Evolutionary conservation across 1,284 basidiomycete genomes (phyloP).

Genomic region (Somion occarium): DNA sequence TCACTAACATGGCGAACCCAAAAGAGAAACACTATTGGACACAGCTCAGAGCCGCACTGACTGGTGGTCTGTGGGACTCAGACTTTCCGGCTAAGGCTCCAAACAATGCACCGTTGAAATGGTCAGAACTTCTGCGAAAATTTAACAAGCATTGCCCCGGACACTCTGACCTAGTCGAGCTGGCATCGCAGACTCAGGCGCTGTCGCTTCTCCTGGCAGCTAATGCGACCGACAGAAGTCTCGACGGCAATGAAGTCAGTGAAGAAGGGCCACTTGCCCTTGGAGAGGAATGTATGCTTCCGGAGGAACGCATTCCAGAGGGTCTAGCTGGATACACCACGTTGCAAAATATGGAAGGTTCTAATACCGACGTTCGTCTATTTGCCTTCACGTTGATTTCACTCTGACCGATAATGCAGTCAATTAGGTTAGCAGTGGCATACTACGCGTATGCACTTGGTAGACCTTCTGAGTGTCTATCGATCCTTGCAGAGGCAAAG

Average conservation of each 20-base stretch:
- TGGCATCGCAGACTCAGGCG: conserved; percentile 62
- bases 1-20: conserved; percentile 38
- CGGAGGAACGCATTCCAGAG: conserved; percentile 50
- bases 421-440: conserved; percentile 58
- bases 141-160: conserved; percentile 82
- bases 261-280: conserved; percentile 39
- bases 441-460: conserved; percentile 77
- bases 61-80: conserved; percentile 65
- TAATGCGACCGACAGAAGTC: conserved; percentile 28
- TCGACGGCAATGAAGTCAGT: conserved; percentile 39
- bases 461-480: conserved; percentile 57
- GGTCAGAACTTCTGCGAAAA: conserved; percentile 81
- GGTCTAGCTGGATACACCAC: conserved; percentile 44
- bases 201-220: conserved; percentile 56
- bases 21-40: conserved; percentile 74
- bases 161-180: conserved; percentile 53
- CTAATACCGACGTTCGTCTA: conserved; percentile 56
- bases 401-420: conserved; percentile 32
- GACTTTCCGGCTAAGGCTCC: conserved; percentile 56
- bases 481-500: conserved; percentile 50
- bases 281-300: conserved; percentile 51
- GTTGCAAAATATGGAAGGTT: conserved; percentile 45
- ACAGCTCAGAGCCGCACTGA: conserved; percentile 62
- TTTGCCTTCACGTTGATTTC: conserved; percentile 10
- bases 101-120: conserved; percentile 55